A percentile compares a stretch with the other conserved stretches of the same genome.
Evolutionary conservation across 2,329 filamentous ascomycete species (phyloP).

Genomic region (Pseudocercospora cruenta): DNA sequence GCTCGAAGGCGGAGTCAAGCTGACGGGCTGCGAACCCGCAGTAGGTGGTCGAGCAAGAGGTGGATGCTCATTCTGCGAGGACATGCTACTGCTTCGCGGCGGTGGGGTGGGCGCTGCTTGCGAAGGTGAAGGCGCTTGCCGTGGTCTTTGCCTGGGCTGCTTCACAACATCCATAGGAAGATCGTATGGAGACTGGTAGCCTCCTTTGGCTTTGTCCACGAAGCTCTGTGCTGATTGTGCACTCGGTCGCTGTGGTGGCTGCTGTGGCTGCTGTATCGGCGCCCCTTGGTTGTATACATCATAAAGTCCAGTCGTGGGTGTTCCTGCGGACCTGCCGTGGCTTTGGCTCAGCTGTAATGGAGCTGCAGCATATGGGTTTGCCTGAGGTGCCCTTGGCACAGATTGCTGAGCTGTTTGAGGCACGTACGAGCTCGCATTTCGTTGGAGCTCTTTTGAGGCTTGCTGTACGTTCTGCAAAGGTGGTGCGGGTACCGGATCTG

Average conservation of each 20-base stretch:
- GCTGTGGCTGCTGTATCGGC: constrained; percentile 21
- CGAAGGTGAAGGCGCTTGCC: constrained; percentile 31
- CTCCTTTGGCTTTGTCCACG: constrained; percentile 84
- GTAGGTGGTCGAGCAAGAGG: constrained; percentile 16
- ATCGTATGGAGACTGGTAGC: constrained; percentile 93
- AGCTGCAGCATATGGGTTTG: constrained; percentile 29
- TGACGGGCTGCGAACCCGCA: constrained; percentile 2
- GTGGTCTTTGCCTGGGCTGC: constrained; percentile 61
- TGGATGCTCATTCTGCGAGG: constrained; percentile 18
- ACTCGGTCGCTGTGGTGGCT: constrained; percentile 51
- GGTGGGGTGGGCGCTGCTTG: constrained; percentile 50
- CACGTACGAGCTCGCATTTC: constrained; percentile 24
- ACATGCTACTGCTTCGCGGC: constrained; percentile 63
- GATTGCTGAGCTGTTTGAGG: constrained; percentile 17
- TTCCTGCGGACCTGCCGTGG: constrained; percentile 37
- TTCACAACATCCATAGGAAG: constrained; percentile 85
- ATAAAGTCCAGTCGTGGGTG: constrained; percentile 39
- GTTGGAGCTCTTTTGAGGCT: constrained; percentile 15
- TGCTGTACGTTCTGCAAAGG: constrained; percentile 1
- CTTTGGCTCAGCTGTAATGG: constrained; percentile 27
- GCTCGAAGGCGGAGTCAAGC: constrained; percentile 46
- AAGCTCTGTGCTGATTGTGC: constrained; percentile 71
- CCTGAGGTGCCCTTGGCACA: constrained; percentile 13
- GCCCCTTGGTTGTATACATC: constrained; percentile 35
- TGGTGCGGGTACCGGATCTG: constrained; percentile 13